Base-by-base conservation (phyloP, 345 rosid species). In the Eucalyptus melliodora region DNA sequence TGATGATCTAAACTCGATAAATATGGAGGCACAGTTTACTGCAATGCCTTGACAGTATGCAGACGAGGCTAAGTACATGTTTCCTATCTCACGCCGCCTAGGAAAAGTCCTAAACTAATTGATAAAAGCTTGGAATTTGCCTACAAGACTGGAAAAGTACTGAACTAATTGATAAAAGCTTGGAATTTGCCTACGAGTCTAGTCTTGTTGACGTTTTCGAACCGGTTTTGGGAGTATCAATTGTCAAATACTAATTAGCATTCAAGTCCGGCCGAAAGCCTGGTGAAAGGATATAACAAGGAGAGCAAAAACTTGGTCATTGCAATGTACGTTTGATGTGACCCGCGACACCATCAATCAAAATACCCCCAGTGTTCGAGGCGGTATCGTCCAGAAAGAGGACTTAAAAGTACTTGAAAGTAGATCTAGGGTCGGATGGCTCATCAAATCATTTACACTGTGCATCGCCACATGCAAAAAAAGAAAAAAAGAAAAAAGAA, bases 41-140 rank as follows among this genome's bases (percentile, higher is more conserved):
- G 21, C 21, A 51, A 51, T 0, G 8, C 3, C 21, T 51, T 0
- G 21, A 50, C 4, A 51, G 8, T 16, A 51, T 1, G 4, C 0
- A 50, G 2, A 2, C 4, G 2, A 51, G 55, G 8, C 21, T 16
- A 16, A 51, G 2, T 1, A 51, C 8, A 16, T 50, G 55, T 51
- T 2, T 51, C 21, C 3, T 51, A 51, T 51, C 55, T 51, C 21
- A 51, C 2, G 2, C 16, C 8, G 21, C 4, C 21, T 51, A 16
- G 55, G 8, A 51, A 51, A 51, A 6, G 21, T 51, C 55, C 37
- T 34, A 3, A 34, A 34, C 37, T 34, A 34, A 34, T 34, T 34
- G 37, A 34, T 34, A 34, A 34, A 34, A 34, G 37, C 37, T 34
- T 34, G 37, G 37, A 34, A 34, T 34, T 34, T 34, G 37, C 37